These are phyloP conservation scores for Aureobasidium musti DNA, from an alignment of 2,329 filamentous ascomycete genomes.

Conservation along the genomic window DNA sequence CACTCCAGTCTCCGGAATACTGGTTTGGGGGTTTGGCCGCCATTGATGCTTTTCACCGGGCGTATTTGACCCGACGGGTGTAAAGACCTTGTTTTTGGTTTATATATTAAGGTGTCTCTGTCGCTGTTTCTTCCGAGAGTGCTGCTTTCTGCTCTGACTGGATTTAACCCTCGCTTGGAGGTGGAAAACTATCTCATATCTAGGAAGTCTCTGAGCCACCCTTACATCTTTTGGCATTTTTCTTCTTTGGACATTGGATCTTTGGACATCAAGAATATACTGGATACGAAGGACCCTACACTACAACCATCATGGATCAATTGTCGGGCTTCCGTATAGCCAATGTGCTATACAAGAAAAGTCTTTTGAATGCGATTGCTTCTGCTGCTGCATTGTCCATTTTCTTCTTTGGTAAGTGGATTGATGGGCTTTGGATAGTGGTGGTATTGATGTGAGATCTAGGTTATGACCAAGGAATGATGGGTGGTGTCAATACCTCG, in stretches of 20 bases:
- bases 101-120: background rate
- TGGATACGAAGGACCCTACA: background rate
- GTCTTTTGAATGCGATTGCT: conserved; percentile 63
- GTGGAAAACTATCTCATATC: too few species aligned
- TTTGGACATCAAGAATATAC: background rate
- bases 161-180: too few species aligned
- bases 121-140: background rate
- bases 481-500: conserved; percentile 67
- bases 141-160: background rate
- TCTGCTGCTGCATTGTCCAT: conserved; percentile 65
- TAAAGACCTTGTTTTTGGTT: too few species aligned
- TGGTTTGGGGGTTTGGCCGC: too few species aligned
- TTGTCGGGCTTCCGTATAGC: conserved; percentile 36
- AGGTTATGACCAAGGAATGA: conserved; percentile 58
- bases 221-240: background rate
- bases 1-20: conserved; percentile 27
- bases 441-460: background rate
- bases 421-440: background rate
- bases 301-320: conserved; percentile 34
- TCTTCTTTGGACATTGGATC: too few species aligned
- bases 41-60: conserved; percentile 9
- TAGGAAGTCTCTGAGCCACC: background rate
- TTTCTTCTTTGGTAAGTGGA: conserved; percentile 61
- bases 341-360: conserved; percentile 54
- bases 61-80: background rate